Conservation (phyloP, 108 stramenopile species). For the Nitzschia sp. region DNA sequence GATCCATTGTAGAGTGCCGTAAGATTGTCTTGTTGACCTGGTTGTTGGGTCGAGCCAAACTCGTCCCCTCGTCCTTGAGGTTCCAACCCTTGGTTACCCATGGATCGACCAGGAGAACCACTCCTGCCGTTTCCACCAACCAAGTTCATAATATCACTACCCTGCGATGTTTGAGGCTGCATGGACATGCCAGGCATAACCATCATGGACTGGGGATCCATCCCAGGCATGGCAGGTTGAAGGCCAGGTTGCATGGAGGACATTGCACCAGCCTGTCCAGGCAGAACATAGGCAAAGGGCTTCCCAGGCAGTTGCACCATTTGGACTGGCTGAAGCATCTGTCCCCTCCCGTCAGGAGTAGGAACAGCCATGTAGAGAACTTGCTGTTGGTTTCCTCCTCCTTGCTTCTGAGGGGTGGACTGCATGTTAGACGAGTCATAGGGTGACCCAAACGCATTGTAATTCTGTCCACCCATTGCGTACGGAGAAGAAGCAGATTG, state of each 20-base stretch:
- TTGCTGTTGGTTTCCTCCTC: slow-evolving; percentile 39
- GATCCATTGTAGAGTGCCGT: slow-evolving; percentile 64
- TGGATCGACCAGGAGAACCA: background rate
- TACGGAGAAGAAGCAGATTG: slow-evolving; percentile 18
- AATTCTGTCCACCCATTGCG: slow-evolving; percentile 11
- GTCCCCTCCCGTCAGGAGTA: slow-evolving; percentile 82
- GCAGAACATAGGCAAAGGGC: slow-evolving; percentile 44
- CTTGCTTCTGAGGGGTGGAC: slow-evolving; percentile 13
- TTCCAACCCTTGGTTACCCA: slow-evolving; percentile 12
- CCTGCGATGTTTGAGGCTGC: background rate
- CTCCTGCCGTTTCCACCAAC: slow-evolving; percentile 17
- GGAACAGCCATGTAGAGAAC: slow-evolving; percentile 90
- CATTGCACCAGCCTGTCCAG: slow-evolving; percentile 37
- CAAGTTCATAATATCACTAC: slow-evolving; percentile 10
- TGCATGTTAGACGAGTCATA: slow-evolving; percentile 14
- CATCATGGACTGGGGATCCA: slow-evolving; percentile 23
- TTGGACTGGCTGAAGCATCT: slow-evolving; percentile 76
- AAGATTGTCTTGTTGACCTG: slow-evolving; percentile 30
- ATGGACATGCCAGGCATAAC: slow-evolving; percentile 28
- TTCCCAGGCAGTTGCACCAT: slow-evolving; percentile 61
- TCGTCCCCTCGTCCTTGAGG: slow-evolving; percentile 17
- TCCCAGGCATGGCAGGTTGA: slow-evolving; percentile 20
- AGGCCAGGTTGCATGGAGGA: slow-evolving; percentile 20
- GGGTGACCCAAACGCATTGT: background rate
- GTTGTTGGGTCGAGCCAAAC: slow-evolving; percentile 15